Conservation (phyloP, 2,329 filamentous ascomycete species). For the Colletotrichum sp. region DNA sequence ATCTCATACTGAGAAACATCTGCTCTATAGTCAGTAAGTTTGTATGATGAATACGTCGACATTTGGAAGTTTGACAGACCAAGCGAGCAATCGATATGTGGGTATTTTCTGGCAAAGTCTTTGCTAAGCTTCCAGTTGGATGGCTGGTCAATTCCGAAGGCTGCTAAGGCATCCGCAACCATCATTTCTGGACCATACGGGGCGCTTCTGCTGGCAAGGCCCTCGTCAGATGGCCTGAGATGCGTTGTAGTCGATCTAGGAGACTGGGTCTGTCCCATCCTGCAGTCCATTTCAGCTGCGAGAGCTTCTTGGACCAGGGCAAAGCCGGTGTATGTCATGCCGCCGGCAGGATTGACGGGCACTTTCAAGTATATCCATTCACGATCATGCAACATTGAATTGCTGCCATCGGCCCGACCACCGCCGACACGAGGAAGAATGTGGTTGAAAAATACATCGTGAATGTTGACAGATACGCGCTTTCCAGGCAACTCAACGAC, state of each 20-base stretch:
- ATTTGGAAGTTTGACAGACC: background rate
- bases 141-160: background rate
- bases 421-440: background rate
- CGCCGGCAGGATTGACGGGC: background rate
- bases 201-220: background rate
- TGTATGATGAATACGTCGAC: background rate
- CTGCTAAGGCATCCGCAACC: background rate
- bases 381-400: background rate
- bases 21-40: background rate
- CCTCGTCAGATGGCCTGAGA: background rate
- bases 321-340: background rate
- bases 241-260: background rate
- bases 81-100: background rate
- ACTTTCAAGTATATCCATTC: background rate
- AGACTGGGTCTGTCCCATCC: background rate
- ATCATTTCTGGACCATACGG: background rate
- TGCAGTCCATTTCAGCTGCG: background rate
- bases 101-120: background rate
- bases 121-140: background rate
- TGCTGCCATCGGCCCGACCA: background rate
- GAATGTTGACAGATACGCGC: background rate
- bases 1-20: background rate
- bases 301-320: background rate
- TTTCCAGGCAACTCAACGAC: background rate
- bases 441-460: background rate